Base-by-base conservation (phyloP, 306 rosid genomes). In the Quercus variabilis region DNA sequence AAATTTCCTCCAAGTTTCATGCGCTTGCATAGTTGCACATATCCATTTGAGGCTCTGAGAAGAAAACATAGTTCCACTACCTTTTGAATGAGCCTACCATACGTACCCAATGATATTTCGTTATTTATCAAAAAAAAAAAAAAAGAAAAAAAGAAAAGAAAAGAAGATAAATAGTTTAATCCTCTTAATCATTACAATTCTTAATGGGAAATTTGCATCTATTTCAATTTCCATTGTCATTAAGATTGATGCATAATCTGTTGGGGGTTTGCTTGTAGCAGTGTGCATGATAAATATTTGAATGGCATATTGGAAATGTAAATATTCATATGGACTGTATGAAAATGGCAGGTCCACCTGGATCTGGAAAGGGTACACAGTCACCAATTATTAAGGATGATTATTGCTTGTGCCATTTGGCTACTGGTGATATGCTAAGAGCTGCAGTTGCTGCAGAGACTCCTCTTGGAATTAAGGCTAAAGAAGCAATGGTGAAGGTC, bases 311-410 rank as follows among this genome's bases (percentile, higher is more conserved):
- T 64, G 35, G 35, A 2, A 65, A 17, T 65, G 51, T 31, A 15
- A 65, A 65, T 75, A 62, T 82, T 62, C 65, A 46, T 79, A 73
- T 49, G 78, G 74, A 70, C n/a, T 80, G 75, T 81, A 7, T 69
- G 74, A 38, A 68, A 19, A 68, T 35, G 85, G 85, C 90, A 96
- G 99, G 99, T 60, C 99, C 99, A 84, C 99, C 99, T 81, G 99
- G 99, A 71, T 96, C 98, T 41, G 99, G 99, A 74, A 96, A 96
- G 83, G 99, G 99, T 15, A 96, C 99, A 76, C 98, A 96, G 81
- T 93, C 99, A 0, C 99, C 99, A 74, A 90, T 96, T 41, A 91
- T 96, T 49, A 96, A 93, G 92, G 98, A 96, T 59, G 99, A 96
- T 62, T 89, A 86, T 80, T 96, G 99, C 90, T 86, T 96, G 82